phyloP scores from a whole-genome alignment of 1,284 basidiomycete species.

The Athelia psychrophila region DNA sequence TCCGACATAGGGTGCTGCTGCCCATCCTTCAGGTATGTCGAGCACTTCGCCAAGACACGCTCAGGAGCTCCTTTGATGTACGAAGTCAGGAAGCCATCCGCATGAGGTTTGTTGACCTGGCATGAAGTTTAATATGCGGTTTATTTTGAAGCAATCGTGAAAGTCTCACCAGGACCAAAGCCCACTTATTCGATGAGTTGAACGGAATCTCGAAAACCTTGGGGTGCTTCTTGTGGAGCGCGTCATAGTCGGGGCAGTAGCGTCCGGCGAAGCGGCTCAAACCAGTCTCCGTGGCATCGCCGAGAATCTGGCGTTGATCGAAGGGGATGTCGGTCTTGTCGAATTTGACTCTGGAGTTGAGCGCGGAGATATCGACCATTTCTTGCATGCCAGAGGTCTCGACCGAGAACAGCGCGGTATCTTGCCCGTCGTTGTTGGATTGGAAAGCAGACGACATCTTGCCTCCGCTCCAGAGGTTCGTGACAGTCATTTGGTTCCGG shows the following conservation, averaged over 20 bases:
- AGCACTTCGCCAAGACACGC: conserved; percentile 61
- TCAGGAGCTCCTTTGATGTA: conserved; percentile 71
- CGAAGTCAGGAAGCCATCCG: conserved; percentile 41
- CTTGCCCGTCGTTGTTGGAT: conserved; percentile 64
- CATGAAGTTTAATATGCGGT: neutral
- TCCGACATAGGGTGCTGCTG: conserved; percentile 47
- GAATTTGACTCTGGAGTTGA: conserved; percentile 70
- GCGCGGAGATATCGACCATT: conserved; percentile 58
- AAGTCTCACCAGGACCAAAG: conserved; percentile 55
- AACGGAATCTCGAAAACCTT: conserved; percentile 72
- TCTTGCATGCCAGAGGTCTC: conserved; percentile 56
- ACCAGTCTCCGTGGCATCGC: conserved; percentile 70
- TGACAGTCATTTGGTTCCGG: conserved; percentile 70
- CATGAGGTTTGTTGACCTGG: conserved; percentile 54
- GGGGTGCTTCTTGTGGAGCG: conserved; percentile 43
- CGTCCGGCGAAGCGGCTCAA: conserved; percentile 63
- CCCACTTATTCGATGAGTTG: conserved; percentile 74
- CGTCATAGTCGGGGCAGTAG: conserved; percentile 51
- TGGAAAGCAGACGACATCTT: conserved; percentile 64
- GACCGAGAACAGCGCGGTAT: conserved; percentile 47
- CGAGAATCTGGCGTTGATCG: conserved; percentile 58
- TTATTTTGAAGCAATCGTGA: neutral
- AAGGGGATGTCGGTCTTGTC: conserved; percentile 62
- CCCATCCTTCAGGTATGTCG: conserved; percentile 56
- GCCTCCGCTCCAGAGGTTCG: conserved; percentile 60